Percentiles rank a stretch among this genome's conserved stretches.
Evolutionary conservation across 441 rosid species (phyloP).

Genomic region (Hura crepitans): DNA sequence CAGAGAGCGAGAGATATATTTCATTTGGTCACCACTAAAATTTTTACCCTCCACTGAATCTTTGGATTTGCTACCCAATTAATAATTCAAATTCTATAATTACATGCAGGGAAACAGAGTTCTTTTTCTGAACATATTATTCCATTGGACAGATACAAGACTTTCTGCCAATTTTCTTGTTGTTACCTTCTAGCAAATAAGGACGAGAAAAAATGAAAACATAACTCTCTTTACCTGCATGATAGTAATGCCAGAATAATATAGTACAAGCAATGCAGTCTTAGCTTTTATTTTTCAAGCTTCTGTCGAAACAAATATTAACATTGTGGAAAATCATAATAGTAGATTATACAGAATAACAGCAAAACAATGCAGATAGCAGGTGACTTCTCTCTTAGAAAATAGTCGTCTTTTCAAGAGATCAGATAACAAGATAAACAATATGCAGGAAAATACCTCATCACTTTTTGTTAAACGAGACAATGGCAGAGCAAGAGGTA

Average conservation of each 20-base stretch:
- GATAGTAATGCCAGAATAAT: not conserved
- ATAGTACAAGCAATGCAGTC: not conserved
- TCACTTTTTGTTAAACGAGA: conserved; percentile 53
- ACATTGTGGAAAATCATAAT: not conserved
- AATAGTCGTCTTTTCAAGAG: conserved; percentile 5
- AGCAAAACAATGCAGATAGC: not conserved
- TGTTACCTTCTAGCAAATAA: not conserved
- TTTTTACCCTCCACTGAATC: not conserved
- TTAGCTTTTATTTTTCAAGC: not conserved
- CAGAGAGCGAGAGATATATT: not conserved
- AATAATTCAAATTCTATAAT: no score
- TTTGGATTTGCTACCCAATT: not conserved
- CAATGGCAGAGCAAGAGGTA: conserved; percentile 76
- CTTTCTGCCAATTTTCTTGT: not conserved
- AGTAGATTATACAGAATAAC: not conserved
- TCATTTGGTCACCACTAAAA: not conserved
- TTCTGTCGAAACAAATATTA: not conserved
- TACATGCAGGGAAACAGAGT: no score
- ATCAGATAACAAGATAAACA: conserved; percentile 12
- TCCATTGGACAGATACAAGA: no score
- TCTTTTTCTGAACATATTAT: not conserved
- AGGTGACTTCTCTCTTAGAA: conserved; percentile 2
- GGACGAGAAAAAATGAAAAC: not conserved
- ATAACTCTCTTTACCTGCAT: not conserved
- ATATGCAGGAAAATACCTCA: conserved; percentile 43